Evolutionary conservation across 345 rosid species (phyloP).

Genomic region (Eucalyptus tenuipes): DNA sequence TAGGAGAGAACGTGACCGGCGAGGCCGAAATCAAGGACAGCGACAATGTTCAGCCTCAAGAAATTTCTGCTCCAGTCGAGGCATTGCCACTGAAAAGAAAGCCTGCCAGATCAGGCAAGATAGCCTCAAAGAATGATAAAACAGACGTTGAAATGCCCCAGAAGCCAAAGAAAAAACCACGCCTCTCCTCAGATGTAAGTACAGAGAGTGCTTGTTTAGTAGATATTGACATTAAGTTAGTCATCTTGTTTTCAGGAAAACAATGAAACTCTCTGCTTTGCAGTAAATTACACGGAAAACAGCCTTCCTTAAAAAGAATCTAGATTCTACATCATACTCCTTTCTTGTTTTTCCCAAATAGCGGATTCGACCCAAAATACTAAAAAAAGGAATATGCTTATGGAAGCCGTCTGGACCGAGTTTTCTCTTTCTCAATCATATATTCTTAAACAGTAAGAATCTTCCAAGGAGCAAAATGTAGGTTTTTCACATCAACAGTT

Average conservation of each 20-base stretch:
- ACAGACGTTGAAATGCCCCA: slow-evolving; percentile 2
- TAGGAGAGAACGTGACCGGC: neutral
- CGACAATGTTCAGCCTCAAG: neutral
- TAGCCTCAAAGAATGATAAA: neutral
- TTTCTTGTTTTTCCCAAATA: neutral
- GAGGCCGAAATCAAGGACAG: neutral
- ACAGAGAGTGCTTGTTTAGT: neutral
- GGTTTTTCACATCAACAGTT: neutral
- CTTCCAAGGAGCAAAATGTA: neutral
- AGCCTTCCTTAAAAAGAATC: neutral
- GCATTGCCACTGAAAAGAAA: slow-evolving; percentile 27
- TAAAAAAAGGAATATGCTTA: neutral
- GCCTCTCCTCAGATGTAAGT: slow-evolving; percentile 27
- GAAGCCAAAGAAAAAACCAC: slow-evolving; percentile 17
- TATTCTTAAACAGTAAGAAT: neutral
- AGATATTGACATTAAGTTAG: neutral
- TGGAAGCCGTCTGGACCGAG: neutral
- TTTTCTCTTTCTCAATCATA: neutral
- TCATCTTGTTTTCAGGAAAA: neutral
- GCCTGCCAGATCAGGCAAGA: slow-evolving; percentile 1
- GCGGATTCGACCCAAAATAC: neutral
- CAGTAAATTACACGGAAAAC: neutral
- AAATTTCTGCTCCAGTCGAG: neutral
- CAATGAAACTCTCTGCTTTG: neutral
- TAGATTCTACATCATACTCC: neutral